A percentile compares a stretch with the other conserved stretches of the same genome.
Evolutionary conservation across 1,284 basidiomycete genomes (phyloP).

Genomic region (Trichosporon inkin): DNA sequence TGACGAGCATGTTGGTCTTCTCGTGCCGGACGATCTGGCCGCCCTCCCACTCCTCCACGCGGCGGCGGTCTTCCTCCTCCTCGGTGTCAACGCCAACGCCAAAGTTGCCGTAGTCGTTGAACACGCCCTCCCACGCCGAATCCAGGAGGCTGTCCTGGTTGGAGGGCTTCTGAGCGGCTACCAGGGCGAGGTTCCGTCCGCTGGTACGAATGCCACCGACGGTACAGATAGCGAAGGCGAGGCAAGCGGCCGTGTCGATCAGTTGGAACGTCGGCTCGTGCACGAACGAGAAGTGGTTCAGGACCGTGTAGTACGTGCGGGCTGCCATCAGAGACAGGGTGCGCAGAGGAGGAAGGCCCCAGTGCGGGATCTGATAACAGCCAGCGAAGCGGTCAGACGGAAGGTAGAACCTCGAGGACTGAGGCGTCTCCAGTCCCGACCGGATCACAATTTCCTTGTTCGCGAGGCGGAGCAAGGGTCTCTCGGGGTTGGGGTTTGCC

Average conservation of each 20-base stretch:
- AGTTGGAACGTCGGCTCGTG: conserved; percentile 52
- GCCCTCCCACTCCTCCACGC: conserved; percentile 36
- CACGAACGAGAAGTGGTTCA: conserved; percentile 51
- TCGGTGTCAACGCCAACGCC: conserved; percentile 16
- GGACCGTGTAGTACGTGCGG: conserved; percentile 49
- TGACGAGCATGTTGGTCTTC: conserved; percentile 53
- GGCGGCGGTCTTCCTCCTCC: conserved; percentile 21
- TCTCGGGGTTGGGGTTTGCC: conserved; percentile 46
- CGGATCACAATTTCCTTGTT: conserved; percentile 19
- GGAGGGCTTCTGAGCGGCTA: not conserved
- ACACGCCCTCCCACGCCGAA: conserved; percentile 18
- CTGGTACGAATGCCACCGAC: conserved; percentile 44
- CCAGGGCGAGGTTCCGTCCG: conserved; percentile 12
- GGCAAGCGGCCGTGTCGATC: conserved; percentile 47
- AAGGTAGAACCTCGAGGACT: conserved; percentile 30
- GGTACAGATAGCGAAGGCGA: conserved; percentile 53
- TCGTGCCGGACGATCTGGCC: conserved; percentile 45
- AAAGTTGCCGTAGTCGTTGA: conserved; percentile 15
- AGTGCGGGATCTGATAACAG: conserved; percentile 52
- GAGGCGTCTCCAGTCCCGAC: conserved; percentile 18
- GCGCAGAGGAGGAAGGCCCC: conserved; percentile 49
- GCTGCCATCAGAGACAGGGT: conserved; percentile 50
- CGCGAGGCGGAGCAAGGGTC: conserved; percentile 42
- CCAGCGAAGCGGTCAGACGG: conserved; percentile 49
- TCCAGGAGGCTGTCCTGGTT: not conserved